Percentiles rank a stretch among this genome's conserved stretches.
Conservation (phyloP, 345 rosid genomes). For the Salix dunnii region DNA sequence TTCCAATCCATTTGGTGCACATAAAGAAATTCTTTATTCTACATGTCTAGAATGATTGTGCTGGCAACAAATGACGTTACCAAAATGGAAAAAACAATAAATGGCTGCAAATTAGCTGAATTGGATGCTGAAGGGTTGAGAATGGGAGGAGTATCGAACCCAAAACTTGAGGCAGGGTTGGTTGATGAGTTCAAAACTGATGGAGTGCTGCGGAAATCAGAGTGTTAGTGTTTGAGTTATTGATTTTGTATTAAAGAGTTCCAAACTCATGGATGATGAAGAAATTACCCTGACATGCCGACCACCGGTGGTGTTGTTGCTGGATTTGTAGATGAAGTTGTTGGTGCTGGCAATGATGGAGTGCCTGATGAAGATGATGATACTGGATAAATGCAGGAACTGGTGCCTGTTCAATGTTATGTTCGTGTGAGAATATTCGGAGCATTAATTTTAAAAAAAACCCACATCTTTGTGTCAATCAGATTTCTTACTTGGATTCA, state of each 20-base stretch:
- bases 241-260: not conserved
- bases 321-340: constrained; percentile 22
- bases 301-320: constrained; percentile 25
- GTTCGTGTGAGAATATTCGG: not conserved
- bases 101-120: constrained; percentile 28
- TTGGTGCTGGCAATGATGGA: constrained; percentile 36
- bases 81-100: constrained; percentile 20
- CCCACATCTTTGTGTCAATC: not conserved
- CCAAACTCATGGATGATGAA: not conserved
- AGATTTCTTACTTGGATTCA: constrained; percentile 75
- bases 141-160: constrained; percentile 38
- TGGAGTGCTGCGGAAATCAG: constrained; percentile 30
- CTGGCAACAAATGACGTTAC: constrained; percentile 27
- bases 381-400: constrained; percentile 69
- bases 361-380: constrained; percentile 47
- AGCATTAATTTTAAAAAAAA: not conserved
- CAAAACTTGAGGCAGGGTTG: constrained; percentile 40
- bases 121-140: constrained; percentile 32
- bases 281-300: constrained; percentile 43
- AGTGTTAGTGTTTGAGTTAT: not conserved
- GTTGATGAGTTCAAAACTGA: constrained; percentile 45
- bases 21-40: constrained; percentile 18
- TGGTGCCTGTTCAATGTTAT: constrained; percentile 50
- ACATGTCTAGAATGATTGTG: constrained; percentile 18
- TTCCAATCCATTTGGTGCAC: constrained; percentile 17